A percentile compares a stretch with the other conserved stretches of the same genome.
Evolutionary conservation across 305 asterid genomes (phyloP).

Genomic region (Fraxinus baroniana): DNA sequence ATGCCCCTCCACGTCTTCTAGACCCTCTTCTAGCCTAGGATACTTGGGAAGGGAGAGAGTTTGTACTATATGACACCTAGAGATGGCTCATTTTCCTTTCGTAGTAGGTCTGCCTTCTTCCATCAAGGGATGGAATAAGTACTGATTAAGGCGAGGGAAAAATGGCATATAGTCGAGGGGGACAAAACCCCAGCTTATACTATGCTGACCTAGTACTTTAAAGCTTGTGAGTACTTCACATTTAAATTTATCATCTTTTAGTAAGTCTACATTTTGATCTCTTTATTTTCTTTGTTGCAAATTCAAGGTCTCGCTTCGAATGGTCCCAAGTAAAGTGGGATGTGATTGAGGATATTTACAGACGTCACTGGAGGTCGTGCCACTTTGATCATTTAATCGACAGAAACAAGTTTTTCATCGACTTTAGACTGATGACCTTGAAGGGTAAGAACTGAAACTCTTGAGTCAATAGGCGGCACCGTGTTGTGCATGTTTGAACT

Average conservation of each 20-base stretch:
- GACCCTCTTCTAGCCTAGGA: neutral
- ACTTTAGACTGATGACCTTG: neutral
- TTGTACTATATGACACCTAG: neutral
- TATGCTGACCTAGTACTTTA: neutral
- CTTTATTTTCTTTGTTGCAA: too few species aligned
- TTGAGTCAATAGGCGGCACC: neutral
- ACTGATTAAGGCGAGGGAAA: neutral
- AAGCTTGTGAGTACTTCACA: neutral
- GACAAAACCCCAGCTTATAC: neutral
- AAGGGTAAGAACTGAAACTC: neutral
- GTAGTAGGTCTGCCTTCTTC: neutral
- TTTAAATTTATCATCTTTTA: too few species aligned
- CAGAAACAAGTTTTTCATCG: neutral
- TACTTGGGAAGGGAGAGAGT: neutral
- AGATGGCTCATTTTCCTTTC: neutral
- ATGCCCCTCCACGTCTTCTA: neutral
- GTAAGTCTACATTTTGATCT: neutral
- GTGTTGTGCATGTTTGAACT: neutral
- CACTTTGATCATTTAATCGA: neutral
- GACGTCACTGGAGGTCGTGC: neutral
- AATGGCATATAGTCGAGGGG: neutral
- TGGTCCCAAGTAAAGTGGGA: neutral
- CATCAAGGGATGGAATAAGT: neutral
- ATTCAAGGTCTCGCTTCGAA: neutral
- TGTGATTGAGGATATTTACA: too few species aligned